These are phyloP conservation scores for Panellus pusillus DNA, from an alignment of 768 basidiomycete genomes.

Conservation along the genomic window DNA sequence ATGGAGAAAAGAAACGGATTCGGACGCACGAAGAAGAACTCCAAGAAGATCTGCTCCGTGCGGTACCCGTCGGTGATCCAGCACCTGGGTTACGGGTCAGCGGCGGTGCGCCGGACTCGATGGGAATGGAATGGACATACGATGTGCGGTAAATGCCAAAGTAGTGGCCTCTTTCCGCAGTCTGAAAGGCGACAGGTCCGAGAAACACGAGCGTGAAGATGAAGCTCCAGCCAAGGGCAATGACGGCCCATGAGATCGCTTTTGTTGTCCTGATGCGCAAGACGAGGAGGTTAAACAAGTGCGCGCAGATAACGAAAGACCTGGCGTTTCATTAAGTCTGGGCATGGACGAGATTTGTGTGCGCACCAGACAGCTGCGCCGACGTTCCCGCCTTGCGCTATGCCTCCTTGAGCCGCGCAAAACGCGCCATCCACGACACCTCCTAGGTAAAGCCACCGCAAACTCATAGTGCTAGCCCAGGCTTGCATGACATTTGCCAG, in stretches of 20 bases:
- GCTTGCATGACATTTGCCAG: constrained; percentile 24
- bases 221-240: constrained; percentile 31
- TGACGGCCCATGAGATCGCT: constrained; percentile 23
- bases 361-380: constrained; percentile 39
- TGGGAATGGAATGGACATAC: constrained; percentile 16
- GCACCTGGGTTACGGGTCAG: constrained; percentile 25
- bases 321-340: constrained; percentile 1
- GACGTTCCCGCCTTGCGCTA: constrained; percentile 37
- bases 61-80: constrained; percentile 44
- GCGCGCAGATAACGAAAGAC: constrained; percentile 17
- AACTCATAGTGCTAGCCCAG: constrained; percentile 17
- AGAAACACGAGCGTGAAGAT: constrained; percentile 32
- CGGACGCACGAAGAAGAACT: constrained; percentile 38
- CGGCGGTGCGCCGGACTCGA: neutral
- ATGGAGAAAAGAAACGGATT: neutral
- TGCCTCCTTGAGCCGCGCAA: constrained; percentile 26
- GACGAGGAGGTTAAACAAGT: constrained; percentile 35
- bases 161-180: constrained; percentile 32
- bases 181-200: constrained; percentile 37
- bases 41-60: constrained; percentile 34
- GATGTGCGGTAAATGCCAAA: constrained; percentile 41
- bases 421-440: constrained; percentile 10
- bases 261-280: constrained; percentile 27
- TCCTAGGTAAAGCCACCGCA: constrained; percentile 18
- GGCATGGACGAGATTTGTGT: too few species aligned